These are phyloP conservation scores for Lentithecium fluviatile DNA, from an alignment of 495 filamentous ascomycete species.

Conservation along the genomic window DNA sequence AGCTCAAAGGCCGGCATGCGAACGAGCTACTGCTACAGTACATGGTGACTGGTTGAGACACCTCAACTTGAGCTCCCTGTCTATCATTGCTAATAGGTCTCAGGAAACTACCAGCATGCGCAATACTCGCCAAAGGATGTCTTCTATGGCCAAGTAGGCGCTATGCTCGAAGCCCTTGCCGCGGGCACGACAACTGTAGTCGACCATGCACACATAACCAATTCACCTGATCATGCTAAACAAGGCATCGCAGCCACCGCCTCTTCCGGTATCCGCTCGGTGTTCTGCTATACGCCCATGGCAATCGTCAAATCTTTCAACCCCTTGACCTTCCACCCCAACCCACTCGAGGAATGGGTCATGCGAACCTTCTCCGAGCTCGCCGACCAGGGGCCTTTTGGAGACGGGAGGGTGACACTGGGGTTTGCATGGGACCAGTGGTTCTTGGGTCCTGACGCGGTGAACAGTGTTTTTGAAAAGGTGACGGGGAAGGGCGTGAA, in stretches of 20 bases:
- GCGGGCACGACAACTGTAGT: conserved; percentile 59
- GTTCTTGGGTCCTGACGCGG: conserved; percentile 9
- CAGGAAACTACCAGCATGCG: conserved; percentile 40
- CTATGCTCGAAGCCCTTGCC: conserved; percentile 53
- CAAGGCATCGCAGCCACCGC: conserved; percentile 45
- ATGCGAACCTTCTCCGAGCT: conserved; percentile 44
- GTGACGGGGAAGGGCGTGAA: conserved; percentile 6
- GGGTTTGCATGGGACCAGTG: conserved; percentile 25
- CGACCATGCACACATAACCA: conserved; percentile 56
- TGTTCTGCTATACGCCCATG: conserved; percentile 51
- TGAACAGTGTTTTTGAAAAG: conserved; percentile 8
- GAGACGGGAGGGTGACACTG: conserved; percentile 43
- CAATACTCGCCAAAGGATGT: conserved; percentile 51
- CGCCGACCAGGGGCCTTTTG: conserved; percentile 40
- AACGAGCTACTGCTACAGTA: conserved; percentile 49
- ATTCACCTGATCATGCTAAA: conserved; percentile 46
- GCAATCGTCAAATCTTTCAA: conserved; percentile 41
- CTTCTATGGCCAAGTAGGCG: conserved; percentile 56
- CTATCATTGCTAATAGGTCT: not conserved
- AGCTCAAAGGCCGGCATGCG: conserved; percentile 45
- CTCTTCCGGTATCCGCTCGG: conserved; percentile 49
- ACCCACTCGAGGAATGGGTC: conserved; percentile 47
- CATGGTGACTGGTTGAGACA: conserved; percentile 41
- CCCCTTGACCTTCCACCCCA: conserved; percentile 39
- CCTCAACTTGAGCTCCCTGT: conserved; percentile 2